phyloP scores from a whole-genome alignment of 192 early-diverging fungal genomes.

The Rhizophagus prolifer region DNA sequence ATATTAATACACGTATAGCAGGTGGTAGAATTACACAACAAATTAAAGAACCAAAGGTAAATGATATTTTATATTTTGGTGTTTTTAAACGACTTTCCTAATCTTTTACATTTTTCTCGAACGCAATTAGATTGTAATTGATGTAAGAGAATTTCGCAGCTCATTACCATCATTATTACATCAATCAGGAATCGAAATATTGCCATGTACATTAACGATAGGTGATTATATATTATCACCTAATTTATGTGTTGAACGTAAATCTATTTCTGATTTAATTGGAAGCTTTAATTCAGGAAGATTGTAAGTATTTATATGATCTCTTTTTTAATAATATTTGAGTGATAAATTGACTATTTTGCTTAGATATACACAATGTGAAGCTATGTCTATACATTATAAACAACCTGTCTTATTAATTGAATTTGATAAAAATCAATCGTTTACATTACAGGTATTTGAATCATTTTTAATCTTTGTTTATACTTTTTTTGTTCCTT shows the following conservation, averaged over 20 bases:
- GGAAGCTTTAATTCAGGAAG: conserved; percentile 79
- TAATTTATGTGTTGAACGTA: conserved; percentile 87
- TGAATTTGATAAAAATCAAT: conserved; percentile 86
- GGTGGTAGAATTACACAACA: conserved; percentile 50
- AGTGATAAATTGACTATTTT: neutral
- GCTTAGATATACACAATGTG: conserved; percentile 75
- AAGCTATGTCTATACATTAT: conserved; percentile 87
- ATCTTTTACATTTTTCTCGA: conserved; percentile 1
- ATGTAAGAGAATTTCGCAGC: conserved; percentile 90
- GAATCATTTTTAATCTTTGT: too few species aligned
- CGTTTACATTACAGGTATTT: conserved; percentile 72
- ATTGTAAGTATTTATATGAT: conserved; percentile 52
- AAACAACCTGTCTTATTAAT: conserved; percentile 77
- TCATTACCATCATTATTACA: conserved; percentile 87
- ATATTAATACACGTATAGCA: conserved; percentile 60
- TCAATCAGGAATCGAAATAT: conserved; percentile 67
- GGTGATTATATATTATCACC: conserved; percentile 94
- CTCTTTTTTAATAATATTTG: neutral
- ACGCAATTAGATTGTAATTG: conserved; percentile 66
- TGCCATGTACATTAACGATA: conserved; percentile 83
- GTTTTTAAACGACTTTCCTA: neutral
- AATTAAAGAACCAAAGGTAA: conserved; percentile 23
- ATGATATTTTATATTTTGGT: neutral
- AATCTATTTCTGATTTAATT: conserved; percentile 87
- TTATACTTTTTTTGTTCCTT: conserved; percentile 4